Evolutionary conservation across 1,284 basidiomycete genomes (phyloP), one percentile per base, ranked within the genome.

Genomic region (Pisolithus thermaeus): DNA sequence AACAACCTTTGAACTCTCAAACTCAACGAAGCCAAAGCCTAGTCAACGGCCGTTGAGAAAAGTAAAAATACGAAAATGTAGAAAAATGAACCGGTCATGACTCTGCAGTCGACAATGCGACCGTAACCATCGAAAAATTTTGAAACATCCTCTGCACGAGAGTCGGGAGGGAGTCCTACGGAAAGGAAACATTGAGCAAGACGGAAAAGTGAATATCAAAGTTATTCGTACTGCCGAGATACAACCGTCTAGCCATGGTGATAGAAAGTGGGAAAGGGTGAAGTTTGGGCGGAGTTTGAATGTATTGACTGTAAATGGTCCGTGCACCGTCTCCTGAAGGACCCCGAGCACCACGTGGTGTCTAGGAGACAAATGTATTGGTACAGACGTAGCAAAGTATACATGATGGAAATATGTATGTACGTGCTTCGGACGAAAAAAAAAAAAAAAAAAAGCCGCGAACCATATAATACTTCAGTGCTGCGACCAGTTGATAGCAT

Each of bases 21-120:
- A 97, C 71, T 97, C 94, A 61, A 97, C 83, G 65, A 97, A 97
- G 47, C 92, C 94, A 63, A 96, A 97, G 40, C 90, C 90, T 66
- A 35, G 51, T 8, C 47, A 38, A 50, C 49, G 51, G 41, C 5
- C 41, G 25, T 68, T 22, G 57, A 49, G 18, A 18, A 18, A 8
- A 27, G 6, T 3, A 12, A 9, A 36, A 42, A 37, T 9, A 27
- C 11, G 14, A 20, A 30, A 7, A 30, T 44, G 40, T 49, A 11
- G 20, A 55, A 54, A n/a, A 52, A 77, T 75, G 54, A 62, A 88
- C 88, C 90, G 50, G 90, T 92, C 92, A 97, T 95, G 68, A 97
- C 87, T 61, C 92, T 85, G 70, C 92, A 87, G 71, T 97, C 94
- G 60, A 90, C 77, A 60, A 96, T 87, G 54, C 81, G 84, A 35